Conservation (phyloP, 352 stramenopile species). For the Elongisporangium prolatum region DNA sequence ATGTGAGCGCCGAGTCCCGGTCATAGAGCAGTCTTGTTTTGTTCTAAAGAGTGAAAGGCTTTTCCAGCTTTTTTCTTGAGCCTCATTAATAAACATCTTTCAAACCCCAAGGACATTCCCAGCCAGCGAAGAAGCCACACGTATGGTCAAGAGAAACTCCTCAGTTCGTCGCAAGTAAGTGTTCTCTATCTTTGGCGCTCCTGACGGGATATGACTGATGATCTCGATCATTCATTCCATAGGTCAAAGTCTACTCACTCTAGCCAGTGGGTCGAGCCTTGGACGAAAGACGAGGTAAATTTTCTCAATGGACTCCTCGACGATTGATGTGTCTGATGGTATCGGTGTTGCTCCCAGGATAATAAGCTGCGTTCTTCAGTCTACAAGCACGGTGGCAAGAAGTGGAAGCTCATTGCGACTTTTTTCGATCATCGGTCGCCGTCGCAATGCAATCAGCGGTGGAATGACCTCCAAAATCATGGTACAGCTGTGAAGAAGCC, state of each 20-base stretch:
- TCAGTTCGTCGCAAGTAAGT: neutral
- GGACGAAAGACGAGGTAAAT: neutral
- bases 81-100: neutral
- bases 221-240: neutral
- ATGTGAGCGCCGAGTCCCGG: neutral
- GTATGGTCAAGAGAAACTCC: neutral
- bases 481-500: conserved; percentile 57
- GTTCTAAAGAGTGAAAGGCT: neutral
- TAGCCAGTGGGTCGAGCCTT: neutral
- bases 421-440: conserved; percentile 41
- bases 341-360: conserved; percentile 49
- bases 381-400: conserved; percentile 71
- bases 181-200: neutral
- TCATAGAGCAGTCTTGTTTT: too few relatives aligned
- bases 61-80: neutral
- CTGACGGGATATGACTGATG: neutral
- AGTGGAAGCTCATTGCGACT: conserved; percentile 68
- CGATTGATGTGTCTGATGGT: neutral
- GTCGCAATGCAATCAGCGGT: conserved; percentile 56
- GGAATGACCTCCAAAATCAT: conserved; percentile 67
- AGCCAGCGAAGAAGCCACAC: neutral
- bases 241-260: neutral
- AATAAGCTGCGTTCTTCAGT: conserved; percentile 61
- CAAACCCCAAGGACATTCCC: neutral
- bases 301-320: neutral